phyloP scores from a whole-genome alignment of 257 asterid genomes.

The Solanum habrochaites region DNA sequence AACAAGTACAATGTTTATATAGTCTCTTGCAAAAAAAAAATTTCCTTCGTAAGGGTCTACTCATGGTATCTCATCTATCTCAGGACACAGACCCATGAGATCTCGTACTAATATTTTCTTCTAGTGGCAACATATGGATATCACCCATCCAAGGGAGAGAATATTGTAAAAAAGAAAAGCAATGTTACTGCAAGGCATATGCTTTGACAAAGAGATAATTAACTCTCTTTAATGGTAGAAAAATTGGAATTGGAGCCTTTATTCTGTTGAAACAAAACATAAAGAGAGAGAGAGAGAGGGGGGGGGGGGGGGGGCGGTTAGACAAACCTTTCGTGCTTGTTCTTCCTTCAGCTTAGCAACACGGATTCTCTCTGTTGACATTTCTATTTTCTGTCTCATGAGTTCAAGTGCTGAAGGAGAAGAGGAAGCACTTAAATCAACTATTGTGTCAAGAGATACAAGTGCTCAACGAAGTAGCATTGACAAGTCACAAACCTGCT shows the following conservation, averaged over 20 bases:
- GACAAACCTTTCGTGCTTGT: constrained; percentile 56
- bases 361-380: constrained; percentile 69
- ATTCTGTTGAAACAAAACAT: neutral
- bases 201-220: neutral
- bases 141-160: neutral
- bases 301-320: neutral
- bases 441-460: neutral
- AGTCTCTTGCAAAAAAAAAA: too few species aligned
- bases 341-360: constrained; percentile 75
- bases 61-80: neutral
- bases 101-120: neutral
- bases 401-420: constrained; percentile 70
- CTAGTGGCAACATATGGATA: too few species aligned
- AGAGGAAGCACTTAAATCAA: neutral
- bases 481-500: constrained; percentile 36
- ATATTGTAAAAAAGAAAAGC: neutral
- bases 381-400: constrained; percentile 84
- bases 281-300: neutral
- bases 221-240: neutral
- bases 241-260: neutral
- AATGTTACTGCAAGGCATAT: neutral
- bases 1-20: too few species aligned
- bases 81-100: neutral
- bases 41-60: neutral
- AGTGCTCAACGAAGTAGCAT: neutral